Evolutionary conservation across 176 grass and related monocot species (phyloP).

Genomic region (Ampelocalamus luodianensis): DNA sequence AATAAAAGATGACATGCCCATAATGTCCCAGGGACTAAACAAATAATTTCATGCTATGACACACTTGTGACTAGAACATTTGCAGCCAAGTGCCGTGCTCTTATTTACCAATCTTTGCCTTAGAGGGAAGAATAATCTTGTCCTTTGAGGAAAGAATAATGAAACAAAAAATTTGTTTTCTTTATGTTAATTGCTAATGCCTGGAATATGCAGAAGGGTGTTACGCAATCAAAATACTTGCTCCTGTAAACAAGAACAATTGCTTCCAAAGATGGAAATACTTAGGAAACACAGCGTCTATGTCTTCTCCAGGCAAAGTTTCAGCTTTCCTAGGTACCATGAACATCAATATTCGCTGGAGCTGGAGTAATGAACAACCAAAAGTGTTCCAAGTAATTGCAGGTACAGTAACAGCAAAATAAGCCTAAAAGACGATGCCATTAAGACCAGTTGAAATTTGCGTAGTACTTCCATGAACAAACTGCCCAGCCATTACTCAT

Average conservation of each 20-base stretch:
- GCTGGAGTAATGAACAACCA: slow-evolving; percentile 48
- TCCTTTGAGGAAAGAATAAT: slow-evolving; percentile 34
- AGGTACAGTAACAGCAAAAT: slow-evolving; percentile 40
- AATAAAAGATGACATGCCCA: background rate
- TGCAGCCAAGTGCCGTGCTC: background rate
- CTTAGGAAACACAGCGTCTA: background rate
- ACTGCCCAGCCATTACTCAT: slow-evolving; percentile 46
- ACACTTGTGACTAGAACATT: background rate
- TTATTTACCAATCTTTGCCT: slow-evolving; percentile 26
- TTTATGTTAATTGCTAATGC: slow-evolving; percentile 1
- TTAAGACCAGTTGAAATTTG: slow-evolving; percentile 54
- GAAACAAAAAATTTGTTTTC: slow-evolving; percentile 10
- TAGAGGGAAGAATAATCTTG: slow-evolving; percentile 38
- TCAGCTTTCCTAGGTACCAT: slow-evolving; percentile 31
- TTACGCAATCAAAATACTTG: slow-evolving; percentile 35
- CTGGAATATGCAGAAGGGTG: background rate
- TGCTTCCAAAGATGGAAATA: slow-evolving; percentile 9
- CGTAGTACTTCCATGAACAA: slow-evolving; percentile 36
- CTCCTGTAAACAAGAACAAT: background rate
- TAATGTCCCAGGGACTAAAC: background rate
- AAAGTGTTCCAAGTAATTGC: slow-evolving; percentile 35
- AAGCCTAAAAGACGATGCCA: slow-evolving; percentile 42
- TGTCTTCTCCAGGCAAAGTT: slow-evolving; percentile 18
- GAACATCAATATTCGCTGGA: slow-evolving; percentile 49
- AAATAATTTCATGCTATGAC: background rate